A percentile compares a stretch with the other conserved stretches of the same genome.
These are phyloP conservation scores for Crithidia mellificae DNA, from an alignment of 208 protist species.

Conservation along the genomic window DNA sequence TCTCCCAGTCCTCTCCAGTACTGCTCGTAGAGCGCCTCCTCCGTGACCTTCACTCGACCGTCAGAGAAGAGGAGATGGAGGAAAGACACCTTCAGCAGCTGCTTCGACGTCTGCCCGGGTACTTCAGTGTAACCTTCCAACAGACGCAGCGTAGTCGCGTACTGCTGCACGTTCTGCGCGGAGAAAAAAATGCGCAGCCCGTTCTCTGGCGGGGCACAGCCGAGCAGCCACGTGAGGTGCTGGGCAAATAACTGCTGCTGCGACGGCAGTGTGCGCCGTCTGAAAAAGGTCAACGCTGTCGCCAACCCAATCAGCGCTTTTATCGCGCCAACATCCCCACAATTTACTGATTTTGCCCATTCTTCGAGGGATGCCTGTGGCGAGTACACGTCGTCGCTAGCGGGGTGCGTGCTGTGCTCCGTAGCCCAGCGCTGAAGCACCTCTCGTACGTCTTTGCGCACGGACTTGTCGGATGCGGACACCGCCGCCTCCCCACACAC, in stretches of 20 bases:
- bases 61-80: conserved; percentile 20
- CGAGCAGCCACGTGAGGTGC: conserved; percentile 29
- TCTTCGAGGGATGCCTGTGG: neutral
- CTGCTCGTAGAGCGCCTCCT: conserved; percentile 19
- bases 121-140: conserved; percentile 8
- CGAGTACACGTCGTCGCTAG: conserved; percentile 13
- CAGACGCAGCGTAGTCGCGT: conserved; percentile 11
- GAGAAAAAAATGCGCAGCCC: conserved; percentile 27
- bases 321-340: neutral
- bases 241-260: conserved; percentile 13
- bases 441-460: neutral
- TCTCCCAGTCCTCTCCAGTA: conserved; percentile 29
- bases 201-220: conserved; percentile 12
- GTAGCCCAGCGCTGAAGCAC: conserved; percentile 13
- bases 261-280: conserved; percentile 10
- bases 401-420: neutral
- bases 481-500: neutral
- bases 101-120: neutral
- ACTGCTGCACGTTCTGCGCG: conserved; percentile 14
- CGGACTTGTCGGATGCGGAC: neutral
- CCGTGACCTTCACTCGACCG: conserved; percentile 7
- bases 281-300: conserved; percentile 31
- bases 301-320: conserved; percentile 1
- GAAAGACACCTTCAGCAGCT: conserved; percentile 19
- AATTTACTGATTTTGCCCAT: no score